Evolutionary conservation across 139 green algal genomes (phyloP).

Genomic region (Chlamydomonas sp.): DNA sequence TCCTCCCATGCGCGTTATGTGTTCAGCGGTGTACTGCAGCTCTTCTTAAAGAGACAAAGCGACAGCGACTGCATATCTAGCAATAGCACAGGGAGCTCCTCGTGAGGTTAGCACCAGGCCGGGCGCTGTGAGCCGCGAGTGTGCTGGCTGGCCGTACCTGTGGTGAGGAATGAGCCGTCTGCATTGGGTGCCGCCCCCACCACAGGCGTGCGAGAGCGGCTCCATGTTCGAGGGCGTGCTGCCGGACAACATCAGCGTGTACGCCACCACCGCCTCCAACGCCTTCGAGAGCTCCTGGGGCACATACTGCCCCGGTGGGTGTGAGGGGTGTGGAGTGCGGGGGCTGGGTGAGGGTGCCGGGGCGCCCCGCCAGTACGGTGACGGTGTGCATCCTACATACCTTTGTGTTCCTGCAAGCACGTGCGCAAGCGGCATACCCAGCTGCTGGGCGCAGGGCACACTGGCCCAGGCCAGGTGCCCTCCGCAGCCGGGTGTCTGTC

Average conservation of each 20-base stretch:
- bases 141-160: no score
- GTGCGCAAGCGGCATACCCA: background rate
- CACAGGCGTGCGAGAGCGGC: slow-evolving; percentile 91
- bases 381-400: no score
- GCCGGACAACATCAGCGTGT: slow-evolving; percentile 63
- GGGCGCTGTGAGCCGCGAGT: no score
- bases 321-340: background rate
- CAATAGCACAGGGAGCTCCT: no score
- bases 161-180: no score
- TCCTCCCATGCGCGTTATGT: no score
- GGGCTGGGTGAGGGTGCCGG: background rate
- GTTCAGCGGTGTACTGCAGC: no score
- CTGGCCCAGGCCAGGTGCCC: background rate
- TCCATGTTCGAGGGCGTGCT: slow-evolving; percentile 94
- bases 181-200: background rate
- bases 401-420: background rate
- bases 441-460: no score
- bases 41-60: no score
- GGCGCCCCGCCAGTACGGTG: background rate
- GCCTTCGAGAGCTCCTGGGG: slow-evolving; percentile 89
- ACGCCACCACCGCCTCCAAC: slow-evolving; percentile 91
- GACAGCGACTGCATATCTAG: no score
- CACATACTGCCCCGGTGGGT: slow-evolving; percentile 86
- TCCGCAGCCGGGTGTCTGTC: background rate
- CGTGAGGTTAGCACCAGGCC: no score